Evolutionary conservation across 2,329 filamentous ascomycete genomes (phyloP).

Genomic region (Fusarium penzigii): DNA sequence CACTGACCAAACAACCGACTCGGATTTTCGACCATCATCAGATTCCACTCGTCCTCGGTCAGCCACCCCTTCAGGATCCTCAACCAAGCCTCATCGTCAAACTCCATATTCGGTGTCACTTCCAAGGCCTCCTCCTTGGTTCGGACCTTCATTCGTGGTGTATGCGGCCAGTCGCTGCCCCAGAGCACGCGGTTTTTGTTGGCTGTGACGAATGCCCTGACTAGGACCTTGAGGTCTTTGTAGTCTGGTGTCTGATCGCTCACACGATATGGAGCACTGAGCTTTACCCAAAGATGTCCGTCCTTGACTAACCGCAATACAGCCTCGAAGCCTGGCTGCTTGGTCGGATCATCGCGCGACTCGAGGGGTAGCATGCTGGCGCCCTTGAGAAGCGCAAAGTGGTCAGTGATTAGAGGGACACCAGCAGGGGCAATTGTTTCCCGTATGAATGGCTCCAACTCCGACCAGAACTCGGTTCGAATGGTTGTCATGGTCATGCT

Average conservation of each 20-base stretch:
- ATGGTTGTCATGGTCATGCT: constrained; percentile 18
- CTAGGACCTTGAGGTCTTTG: constrained; percentile 33
- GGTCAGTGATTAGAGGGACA: constrained; percentile 35
- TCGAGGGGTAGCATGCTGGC: constrained; percentile 32
- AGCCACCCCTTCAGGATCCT: constrained; percentile 23
- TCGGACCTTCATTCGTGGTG: constrained; percentile 38
- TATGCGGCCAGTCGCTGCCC: constrained; percentile 43
- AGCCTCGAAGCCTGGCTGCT: constrained; percentile 25
- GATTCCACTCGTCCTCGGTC: constrained; percentile 24
- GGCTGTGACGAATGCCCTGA: constrained; percentile 32
- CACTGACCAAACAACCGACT: constrained; percentile 3
- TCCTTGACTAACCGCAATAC: constrained; percentile 29
- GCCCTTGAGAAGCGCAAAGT: constrained; percentile 38
- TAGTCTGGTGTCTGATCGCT: constrained; percentile 33
- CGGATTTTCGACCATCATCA: constrained; percentile 21
- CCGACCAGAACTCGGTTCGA: constrained; percentile 12
- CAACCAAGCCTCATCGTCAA: constrained; percentile 28
- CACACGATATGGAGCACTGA: constrained; percentile 40
- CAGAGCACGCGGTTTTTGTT: constrained; percentile 36
- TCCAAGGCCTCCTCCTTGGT: constrained; percentile 34
- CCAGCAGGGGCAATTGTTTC: constrained; percentile 3
- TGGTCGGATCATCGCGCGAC: constrained; percentile 22
- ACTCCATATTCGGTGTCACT: constrained; percentile 29
- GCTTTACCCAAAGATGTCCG: constrained; percentile 38
- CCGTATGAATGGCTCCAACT: constrained; percentile 4